phyloP scores from a whole-genome alignment of 1,284 basidiomycete species.

The Kalmanozyma brasiliensis region DNA sequence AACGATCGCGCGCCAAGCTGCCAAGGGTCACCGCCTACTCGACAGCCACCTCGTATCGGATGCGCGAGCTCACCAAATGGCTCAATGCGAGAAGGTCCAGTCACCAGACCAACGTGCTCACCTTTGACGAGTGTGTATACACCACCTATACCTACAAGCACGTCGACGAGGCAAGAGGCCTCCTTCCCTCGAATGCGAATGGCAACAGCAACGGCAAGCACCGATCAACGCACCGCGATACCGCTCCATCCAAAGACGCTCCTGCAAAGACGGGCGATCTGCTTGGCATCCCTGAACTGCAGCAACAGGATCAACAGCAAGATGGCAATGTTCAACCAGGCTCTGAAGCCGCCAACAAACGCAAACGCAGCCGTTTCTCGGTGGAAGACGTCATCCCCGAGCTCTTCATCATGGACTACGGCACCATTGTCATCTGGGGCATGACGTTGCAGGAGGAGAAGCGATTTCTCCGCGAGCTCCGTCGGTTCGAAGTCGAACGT shows the following conservation, averaged over 20 bases:
- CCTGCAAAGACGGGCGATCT: slow-evolving; percentile 58
- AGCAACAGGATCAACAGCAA: slow-evolving; percentile 24
- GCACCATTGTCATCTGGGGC: slow-evolving; percentile 94
- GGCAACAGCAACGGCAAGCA: slow-evolving; percentile 18
- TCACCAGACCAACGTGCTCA: slow-evolving; percentile 76
- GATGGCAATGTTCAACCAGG: slow-evolving; percentile 13
- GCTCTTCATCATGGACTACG: slow-evolving; percentile 88
- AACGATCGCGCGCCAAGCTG: slow-evolving; percentile 90
- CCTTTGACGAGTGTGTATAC: slow-evolving; percentile 67
- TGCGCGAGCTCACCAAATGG: slow-evolving; percentile 86
- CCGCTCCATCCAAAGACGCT: background rate
- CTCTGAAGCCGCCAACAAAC: slow-evolving; percentile 8
- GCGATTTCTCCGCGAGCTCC: slow-evolving; percentile 82
- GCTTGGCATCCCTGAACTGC: slow-evolving; percentile 63
- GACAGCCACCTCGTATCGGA: slow-evolving; percentile 90
- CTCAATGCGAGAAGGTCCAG: slow-evolving; percentile 81
- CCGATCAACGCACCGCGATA: background rate
- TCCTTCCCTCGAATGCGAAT: slow-evolving; percentile 20
- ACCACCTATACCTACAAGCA: slow-evolving; percentile 66
- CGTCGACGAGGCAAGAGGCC: slow-evolving; percentile 59
- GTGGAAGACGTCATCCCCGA: slow-evolving; percentile 60
- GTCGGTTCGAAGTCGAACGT: slow-evolving; percentile 90
- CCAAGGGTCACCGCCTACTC: slow-evolving; percentile 96
- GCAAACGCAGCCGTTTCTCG: slow-evolving; percentile 44
- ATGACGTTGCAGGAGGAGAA: slow-evolving; percentile 93